phyloP scores from a whole-genome alignment of 805 yeast genomes.

The Teunomyces aglyptinius region DNA sequence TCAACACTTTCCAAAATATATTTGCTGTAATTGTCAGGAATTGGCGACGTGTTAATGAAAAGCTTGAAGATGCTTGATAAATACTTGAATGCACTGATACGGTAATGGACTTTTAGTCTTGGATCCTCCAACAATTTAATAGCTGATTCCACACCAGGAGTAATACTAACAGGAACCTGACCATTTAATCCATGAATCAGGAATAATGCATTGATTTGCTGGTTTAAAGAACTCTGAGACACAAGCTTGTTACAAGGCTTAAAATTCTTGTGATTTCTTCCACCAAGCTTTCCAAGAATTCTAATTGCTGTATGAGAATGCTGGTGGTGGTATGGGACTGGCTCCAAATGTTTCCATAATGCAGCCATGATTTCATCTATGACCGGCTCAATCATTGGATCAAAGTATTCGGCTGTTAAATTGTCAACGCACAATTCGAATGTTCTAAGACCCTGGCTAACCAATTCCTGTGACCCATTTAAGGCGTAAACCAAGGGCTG shows the following conservation, averaged over 20 bases:
- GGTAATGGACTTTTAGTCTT: conserved; percentile 59
- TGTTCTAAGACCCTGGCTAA: conserved; percentile 91
- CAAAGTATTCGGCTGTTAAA: conserved; percentile 92
- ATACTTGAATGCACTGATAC: conserved; percentile 75
- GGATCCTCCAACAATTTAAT: conserved; percentile 70
- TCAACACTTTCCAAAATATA: conserved; percentile 51
- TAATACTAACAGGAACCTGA: conserved; percentile 66
- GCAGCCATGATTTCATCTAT: conserved; percentile 93
- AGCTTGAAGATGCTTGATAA: conserved; percentile 64
- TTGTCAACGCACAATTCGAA: conserved; percentile 95
- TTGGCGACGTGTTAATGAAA: conserved; percentile 55
- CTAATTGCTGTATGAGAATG: conserved; percentile 93
- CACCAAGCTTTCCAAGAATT: conserved; percentile 93
- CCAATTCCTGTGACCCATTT: conserved; percentile 86
- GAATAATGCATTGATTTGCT: conserved; percentile 67
- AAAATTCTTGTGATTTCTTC: conserved; percentile 85
- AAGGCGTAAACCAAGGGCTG: conserved; percentile 88
- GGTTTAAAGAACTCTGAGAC: conserved; percentile 54
- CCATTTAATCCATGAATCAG: conserved; percentile 64
- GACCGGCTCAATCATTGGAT: conserved; percentile 95
- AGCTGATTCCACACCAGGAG: conserved; percentile 82
- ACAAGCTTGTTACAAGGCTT: conserved; percentile 69
- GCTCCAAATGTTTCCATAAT: conserved; percentile 84
- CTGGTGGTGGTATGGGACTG: conserved; percentile 91
- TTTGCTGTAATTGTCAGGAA: conserved; percentile 43